Percentiles rank a stretch among this genome's conserved stretches.
Evolutionary conservation across 768 basidiomycete genomes (phyloP).

Genomic region (Hypholoma fasciculare): DNA sequence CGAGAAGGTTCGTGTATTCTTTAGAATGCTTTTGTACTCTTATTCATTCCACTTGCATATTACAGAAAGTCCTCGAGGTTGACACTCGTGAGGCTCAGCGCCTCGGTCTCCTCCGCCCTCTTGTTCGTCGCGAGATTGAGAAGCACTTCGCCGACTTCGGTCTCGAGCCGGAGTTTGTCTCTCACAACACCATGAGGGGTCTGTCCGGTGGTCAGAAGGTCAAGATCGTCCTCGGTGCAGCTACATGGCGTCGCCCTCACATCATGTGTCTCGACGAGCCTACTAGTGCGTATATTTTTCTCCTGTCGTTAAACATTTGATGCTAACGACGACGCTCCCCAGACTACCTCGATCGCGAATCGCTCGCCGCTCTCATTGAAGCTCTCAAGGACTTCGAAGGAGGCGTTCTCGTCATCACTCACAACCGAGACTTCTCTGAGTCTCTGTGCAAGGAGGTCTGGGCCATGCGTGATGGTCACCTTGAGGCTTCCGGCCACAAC

Average conservation of each 20-base stretch:
- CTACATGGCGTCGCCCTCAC: slow-evolving; percentile 99
- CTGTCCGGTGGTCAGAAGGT: slow-evolving; percentile 99
- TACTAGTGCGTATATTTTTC: slow-evolving; percentile 57
- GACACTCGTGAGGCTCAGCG: slow-evolving; percentile 98
- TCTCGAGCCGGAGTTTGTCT: slow-evolving; percentile 98
- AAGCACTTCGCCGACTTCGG: slow-evolving; percentile 99
- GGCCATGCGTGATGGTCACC: slow-evolving; percentile 97
- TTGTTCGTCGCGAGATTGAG: slow-evolving; percentile 98
- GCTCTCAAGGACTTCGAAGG: slow-evolving; percentile 98
- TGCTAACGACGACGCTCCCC: slow-evolving; percentile 13
- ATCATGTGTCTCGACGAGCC: slow-evolving; percentile 97
- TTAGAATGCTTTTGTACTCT: slow-evolving; percentile 9
- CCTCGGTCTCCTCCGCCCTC: slow-evolving; percentile 90
- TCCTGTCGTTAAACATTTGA: background rate
- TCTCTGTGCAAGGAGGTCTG: slow-evolving; percentile 97
- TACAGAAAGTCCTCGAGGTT: slow-evolving; percentile 91
- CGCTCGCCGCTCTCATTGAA: slow-evolving; percentile 96
- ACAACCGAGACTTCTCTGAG: slow-evolving; percentile 99
- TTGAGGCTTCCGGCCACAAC: slow-evolving; percentile 98
- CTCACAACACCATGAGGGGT: slow-evolving; percentile 99
- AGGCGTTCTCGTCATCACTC: slow-evolving; percentile 96
- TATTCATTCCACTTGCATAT: background rate
- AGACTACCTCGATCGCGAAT: slow-evolving; percentile 99
- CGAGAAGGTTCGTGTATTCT: slow-evolving; percentile 66
- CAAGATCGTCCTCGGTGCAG: slow-evolving; percentile 98